phyloP scores from a whole-genome alignment of 768 basidiomycete species.

The Hebeloma cylindrosporum region DNA sequence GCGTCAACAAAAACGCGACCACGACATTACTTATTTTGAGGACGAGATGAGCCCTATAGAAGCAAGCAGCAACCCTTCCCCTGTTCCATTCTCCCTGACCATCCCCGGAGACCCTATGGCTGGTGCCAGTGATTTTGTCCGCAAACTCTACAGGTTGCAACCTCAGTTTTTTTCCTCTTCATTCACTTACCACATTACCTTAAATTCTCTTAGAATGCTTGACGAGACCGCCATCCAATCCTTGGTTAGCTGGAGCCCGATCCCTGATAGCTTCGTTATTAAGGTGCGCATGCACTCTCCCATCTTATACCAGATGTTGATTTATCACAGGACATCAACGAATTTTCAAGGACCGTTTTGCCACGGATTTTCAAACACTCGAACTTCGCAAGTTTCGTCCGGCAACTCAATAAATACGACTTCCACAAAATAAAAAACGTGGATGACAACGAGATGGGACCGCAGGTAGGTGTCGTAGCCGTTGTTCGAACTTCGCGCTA shows the following conservation, averaged over 20 bases:
- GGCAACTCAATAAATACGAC: constrained; percentile 95
- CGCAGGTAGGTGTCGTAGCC: constrained; percentile 44
- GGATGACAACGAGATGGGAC: constrained; percentile 72
- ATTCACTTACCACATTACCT: no score
- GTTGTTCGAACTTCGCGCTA: not conserved
- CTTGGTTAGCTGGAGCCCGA: constrained; percentile 81
- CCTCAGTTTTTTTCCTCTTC: no score
- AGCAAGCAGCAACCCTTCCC: no score
- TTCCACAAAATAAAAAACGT: constrained; percentile 95
- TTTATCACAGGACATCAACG: constrained; percentile 75
- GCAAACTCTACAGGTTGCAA: no score
- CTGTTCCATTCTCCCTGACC: no score
- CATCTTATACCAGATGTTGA: not conserved
- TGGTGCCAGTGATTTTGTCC: no score
- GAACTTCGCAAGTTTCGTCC: constrained; percentile 90
- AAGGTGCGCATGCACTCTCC: constrained; percentile 44
- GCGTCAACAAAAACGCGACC: no score
- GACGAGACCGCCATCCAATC: constrained; percentile 72
- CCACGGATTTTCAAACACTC: constrained; percentile 95
- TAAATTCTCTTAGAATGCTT: constrained; percentile 90
- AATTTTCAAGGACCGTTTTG: constrained; percentile 88
- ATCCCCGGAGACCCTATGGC: no score
- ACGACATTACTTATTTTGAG: no score
- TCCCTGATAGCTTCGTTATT: constrained; percentile 88
- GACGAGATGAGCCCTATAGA: no score